Base-by-base conservation (phyloP, 352 stramenopile genomes). In the Blastocystis sp. region DNA sequence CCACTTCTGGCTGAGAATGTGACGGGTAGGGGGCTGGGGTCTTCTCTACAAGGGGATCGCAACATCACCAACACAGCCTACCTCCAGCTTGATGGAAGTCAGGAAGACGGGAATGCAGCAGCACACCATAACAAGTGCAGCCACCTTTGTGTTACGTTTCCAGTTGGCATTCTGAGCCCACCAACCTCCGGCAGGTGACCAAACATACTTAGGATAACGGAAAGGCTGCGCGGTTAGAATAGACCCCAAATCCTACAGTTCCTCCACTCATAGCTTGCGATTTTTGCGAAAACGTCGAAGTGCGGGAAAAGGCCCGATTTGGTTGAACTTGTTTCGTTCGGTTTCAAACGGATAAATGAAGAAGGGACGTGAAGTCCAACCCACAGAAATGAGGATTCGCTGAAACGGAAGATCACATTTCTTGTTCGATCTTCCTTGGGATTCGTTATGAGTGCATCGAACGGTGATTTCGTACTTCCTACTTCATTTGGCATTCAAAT, bases 171-270 rank as follows among this genome's bases (percentile, higher is more conserved):
- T 85, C 51, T 85, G 51, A 32, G 11, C 53, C 75, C 75, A 85
- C 75, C 75, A 85, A 75, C 75, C 75, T 63, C 75, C 75, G 53
- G 75, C 57, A 49, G 75, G 75, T 2, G 75, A 72, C 54, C 36
- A 85, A 36, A 85, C 75, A 65, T 85, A 76, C n/a, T 72, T 72
- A 51, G 75, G 75, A 61, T 76, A 85, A 85, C 63, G 57, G 46
- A 85, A 85, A 76, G 36, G 57, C 75, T 85, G 75, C 1, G 42
- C 14, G 6, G 48, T 76, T 14, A 85, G 18, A 29, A 48, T 16
- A 4, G 6, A 54, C 24, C 14, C 0, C 0, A 72, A 75, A 54
- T 40, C 54, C 14, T n/a, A 85, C 75, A 53, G 75, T 76, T 46
- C 54, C 75, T 72, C 75, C 75, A 85, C 75, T 76, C 75, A 85